A percentile compares a stretch with the other conserved stretches of the same genome.
Evolutionary conservation across 176 grass and related monocot genomes (phyloP).

Genomic region (Oryza glaberrima): DNA sequence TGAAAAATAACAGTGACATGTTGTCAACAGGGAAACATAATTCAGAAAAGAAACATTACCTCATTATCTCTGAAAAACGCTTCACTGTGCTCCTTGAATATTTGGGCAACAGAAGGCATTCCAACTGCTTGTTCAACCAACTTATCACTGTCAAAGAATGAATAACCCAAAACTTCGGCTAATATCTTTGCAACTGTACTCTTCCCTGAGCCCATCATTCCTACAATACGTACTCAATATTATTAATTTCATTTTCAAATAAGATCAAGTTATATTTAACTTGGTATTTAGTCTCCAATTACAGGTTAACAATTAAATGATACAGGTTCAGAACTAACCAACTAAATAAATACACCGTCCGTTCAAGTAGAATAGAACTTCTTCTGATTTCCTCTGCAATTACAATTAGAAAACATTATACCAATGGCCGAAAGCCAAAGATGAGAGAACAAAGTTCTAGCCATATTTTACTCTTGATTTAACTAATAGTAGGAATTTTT

Average conservation of each 20-base stretch:
- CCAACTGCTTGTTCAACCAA: conserved; percentile 85
- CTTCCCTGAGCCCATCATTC: conserved; percentile 98
- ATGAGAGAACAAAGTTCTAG: background rate
- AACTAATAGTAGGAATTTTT: conserved; percentile 1
- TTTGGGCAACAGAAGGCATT: conserved; percentile 84
- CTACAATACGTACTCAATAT: conserved; percentile 36
- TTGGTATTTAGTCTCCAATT: background rate
- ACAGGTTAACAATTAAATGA: background rate
- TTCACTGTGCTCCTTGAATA: conserved; percentile 87
- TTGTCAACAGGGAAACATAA: background rate
- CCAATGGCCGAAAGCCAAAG: background rate
- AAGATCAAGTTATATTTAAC: background rate
- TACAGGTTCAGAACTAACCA: conserved; percentile 54
- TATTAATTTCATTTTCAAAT: conserved; percentile 28
- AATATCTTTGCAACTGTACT: conserved; percentile 89
- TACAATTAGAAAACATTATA: conserved; percentile 33
- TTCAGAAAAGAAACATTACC: conserved; percentile 35
- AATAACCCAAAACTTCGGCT: conserved; percentile 84
- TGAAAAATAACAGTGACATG: background rate
- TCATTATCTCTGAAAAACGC: conserved; percentile 84
- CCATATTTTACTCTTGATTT: background rate
- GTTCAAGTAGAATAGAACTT: conserved; percentile 70
- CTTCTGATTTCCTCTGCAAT: conserved; percentile 78
- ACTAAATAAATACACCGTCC: conserved; percentile 82
- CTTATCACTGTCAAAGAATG: conserved; percentile 94